A percentile compares a stretch with the other conserved stretches of the same genome.
These are phyloP conservation scores for Lumnitzera racemosa DNA, from an alignment of 345 rosid genomes.

Conservation along the genomic window DNA sequence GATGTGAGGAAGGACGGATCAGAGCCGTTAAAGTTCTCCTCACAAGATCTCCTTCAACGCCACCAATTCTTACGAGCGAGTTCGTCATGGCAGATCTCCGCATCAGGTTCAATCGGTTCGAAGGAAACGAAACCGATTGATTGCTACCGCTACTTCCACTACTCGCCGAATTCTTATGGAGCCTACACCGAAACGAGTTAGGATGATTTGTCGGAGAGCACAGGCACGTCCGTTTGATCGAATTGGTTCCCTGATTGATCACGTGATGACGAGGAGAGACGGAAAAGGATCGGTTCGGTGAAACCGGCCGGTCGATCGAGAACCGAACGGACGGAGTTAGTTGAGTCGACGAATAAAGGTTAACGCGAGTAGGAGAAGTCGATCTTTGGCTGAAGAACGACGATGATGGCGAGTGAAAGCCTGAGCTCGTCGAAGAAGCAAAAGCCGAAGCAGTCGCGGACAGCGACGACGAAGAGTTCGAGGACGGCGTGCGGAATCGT, in stretches of 20 bases:
- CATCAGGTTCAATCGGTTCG: slow-evolving; percentile 56
- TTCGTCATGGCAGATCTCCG: slow-evolving; percentile 87
- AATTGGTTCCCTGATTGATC: slow-evolving; percentile 20
- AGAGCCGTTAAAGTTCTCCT: slow-evolving; percentile 74
- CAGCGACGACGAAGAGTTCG: slow-evolving; percentile 31
- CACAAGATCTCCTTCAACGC: slow-evolving; percentile 91
- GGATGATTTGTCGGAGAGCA: slow-evolving; percentile 91
- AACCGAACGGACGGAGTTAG: slow-evolving; percentile 41
- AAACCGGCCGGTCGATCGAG: slow-evolving; percentile 53
- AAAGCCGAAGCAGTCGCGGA: slow-evolving; percentile 29
- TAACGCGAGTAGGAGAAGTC: slow-evolving; percentile 62
- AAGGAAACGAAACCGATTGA: slow-evolving; percentile 27
- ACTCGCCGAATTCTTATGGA: slow-evolving; percentile 42
- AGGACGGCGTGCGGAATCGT: slow-evolving; percentile 20
- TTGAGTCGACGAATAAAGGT: slow-evolving; percentile 34
- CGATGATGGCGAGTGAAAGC: slow-evolving; percentile 13
- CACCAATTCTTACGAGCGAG: slow-evolving; percentile 84
- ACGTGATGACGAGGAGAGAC: slow-evolving; percentile 22
- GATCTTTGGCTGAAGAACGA: slow-evolving; percentile 35
- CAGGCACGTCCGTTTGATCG: slow-evolving; percentile 57
- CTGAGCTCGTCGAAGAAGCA: slow-evolving; percentile 20
- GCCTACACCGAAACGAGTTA: slow-evolving; percentile 72
- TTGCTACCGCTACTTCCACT: slow-evolving; percentile 13
- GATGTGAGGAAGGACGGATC: slow-evolving; percentile 87
- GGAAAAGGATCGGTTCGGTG: slow-evolving; percentile 44